Base-by-base conservation (phyloP, 2,329 filamentous ascomycete genomes). In the Seiridium unicorne region DNA sequence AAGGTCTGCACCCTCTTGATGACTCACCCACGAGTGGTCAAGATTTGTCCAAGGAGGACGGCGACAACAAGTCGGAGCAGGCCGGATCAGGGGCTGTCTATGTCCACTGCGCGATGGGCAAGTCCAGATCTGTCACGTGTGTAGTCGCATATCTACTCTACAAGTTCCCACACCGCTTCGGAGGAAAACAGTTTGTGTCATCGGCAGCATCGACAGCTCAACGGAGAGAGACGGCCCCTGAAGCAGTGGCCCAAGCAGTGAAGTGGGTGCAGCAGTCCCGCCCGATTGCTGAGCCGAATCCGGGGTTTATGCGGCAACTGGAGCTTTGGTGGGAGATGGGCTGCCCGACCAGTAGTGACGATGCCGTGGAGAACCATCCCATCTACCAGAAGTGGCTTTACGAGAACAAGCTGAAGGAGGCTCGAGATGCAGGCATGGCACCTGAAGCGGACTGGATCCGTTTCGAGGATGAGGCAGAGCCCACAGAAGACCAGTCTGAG, bases 271-370 rank as follows among this genome's bases (percentile, higher is more conserved):
- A 88, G 57, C 77, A 89, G 70, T 84, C 84, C 48, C 87, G 94
- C 44, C 86, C 90, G 13, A 84, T 95, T 58, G 93, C 90, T 62
- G 92, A 96, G 70, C 95, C 95, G 3, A 99, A 99, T 72, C 79
- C 86, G 38, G 94, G 93, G 35, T 99, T 99, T 81, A 93, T 94
- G 87, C 80, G 86, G 55, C 95, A 99, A 75, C 83, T 99, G 4
- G 82, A 89, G 66, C 80, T 98, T 58, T 99, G 94, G 81, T 90
- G 92, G 79, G 80, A 89, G 65, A 97, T 97, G 91, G 87, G 87
- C 51, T 94, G 89, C 65, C 91, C 93, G 1, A 84, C 78, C 4
- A 78, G 79, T 47, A 81, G 87, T 64, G 76, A 79, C 56, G 74
- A 74, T 46, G 74, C 75, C 4, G 79, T 87, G 13, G 89, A 90